phyloP scores from a whole-genome alignment of 2,329 filamentous ascomycete genomes.

The Macrophomina pseudophaseolina region DNA sequence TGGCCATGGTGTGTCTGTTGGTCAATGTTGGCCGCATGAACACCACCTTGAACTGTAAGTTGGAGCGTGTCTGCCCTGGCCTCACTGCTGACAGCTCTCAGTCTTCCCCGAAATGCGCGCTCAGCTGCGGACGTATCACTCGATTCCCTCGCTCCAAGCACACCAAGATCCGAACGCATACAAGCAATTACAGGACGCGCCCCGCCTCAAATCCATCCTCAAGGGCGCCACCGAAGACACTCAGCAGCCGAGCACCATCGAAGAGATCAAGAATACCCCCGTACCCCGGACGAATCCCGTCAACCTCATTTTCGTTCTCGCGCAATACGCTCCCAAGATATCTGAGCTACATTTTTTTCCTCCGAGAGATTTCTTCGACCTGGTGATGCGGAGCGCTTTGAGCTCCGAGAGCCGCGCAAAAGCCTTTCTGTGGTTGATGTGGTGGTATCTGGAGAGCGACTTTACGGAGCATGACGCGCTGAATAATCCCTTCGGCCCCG shows the following conservation, averaged over 20 bases:
- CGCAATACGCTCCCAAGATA: constrained; percentile 85
- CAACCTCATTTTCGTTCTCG: constrained; percentile 94
- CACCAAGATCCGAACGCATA: constrained; percentile 95
- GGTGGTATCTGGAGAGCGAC: constrained; percentile 97
- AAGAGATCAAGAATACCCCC: constrained; percentile 73
- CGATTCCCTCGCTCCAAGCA: constrained; percentile 93
- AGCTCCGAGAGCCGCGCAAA: constrained; percentile 81
- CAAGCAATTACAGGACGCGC: constrained; percentile 96
- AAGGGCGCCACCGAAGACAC: constrained; percentile 95
- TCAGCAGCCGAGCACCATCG: constrained; percentile 80
- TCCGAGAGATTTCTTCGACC: constrained; percentile 89
- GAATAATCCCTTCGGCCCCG: constrained; percentile 84
- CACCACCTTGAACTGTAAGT: constrained; percentile 92
- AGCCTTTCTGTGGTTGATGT: constrained; percentile 97
- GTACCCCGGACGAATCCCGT: constrained; percentile 93
- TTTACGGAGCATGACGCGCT: constrained; percentile 87
- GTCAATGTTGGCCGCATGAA: constrained; percentile 99
- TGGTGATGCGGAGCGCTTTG: constrained; percentile 87
- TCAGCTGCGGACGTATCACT: constrained; percentile 95
- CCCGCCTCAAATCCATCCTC: constrained; percentile 92
- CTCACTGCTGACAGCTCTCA: constrained; percentile 47
- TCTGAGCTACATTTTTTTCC: constrained; percentile 90
- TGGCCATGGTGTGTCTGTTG: constrained; percentile 98
- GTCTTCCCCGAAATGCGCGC: constrained; percentile 99
- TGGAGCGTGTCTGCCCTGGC: background rate